Evolutionary conservation across 371 early-diverging fungal genomes (phyloP).

Genomic region (Mortierella sp.): DNA sequence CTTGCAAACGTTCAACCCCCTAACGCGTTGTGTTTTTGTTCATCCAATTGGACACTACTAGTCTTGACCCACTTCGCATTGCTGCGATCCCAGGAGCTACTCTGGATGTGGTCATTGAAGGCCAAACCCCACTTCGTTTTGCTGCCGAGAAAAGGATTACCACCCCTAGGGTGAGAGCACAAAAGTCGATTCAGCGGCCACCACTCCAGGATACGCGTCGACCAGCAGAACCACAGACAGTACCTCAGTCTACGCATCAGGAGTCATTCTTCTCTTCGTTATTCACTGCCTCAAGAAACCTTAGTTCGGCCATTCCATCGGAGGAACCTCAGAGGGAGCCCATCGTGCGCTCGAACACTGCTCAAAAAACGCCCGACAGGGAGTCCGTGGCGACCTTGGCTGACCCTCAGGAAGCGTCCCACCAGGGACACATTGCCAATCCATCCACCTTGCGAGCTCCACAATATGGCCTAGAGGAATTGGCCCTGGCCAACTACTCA

Average conservation of each 20-base stretch:
- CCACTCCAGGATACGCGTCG: neutral
- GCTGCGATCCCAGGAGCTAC: neutral
- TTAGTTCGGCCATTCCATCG: too few species aligned
- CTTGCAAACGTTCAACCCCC: neutral
- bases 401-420: neutral
- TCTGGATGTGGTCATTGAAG: neutral
- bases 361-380: too few species aligned
- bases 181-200: too few species aligned
- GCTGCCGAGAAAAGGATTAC: neutral
- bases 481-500: neutral
- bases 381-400: neutral
- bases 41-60: neutral
- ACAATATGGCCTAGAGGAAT: neutral
- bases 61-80: constrained; percentile 1
- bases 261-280: too few species aligned
- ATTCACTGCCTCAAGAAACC: too few species aligned
- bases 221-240: neutral
- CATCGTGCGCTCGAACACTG: too few species aligned
- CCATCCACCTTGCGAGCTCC: neutral
- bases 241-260: too few species aligned
- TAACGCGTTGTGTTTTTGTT: neutral
- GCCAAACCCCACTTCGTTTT: neutral
- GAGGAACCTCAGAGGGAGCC: too few species aligned
- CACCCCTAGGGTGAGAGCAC: too few species aligned
- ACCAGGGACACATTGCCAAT: neutral